Evolutionary conservation across 2,329 filamentous ascomycete species (phyloP), one percentile per base, ranked within the genome.

Genomic region (Pseudocercospora musae): DNA sequence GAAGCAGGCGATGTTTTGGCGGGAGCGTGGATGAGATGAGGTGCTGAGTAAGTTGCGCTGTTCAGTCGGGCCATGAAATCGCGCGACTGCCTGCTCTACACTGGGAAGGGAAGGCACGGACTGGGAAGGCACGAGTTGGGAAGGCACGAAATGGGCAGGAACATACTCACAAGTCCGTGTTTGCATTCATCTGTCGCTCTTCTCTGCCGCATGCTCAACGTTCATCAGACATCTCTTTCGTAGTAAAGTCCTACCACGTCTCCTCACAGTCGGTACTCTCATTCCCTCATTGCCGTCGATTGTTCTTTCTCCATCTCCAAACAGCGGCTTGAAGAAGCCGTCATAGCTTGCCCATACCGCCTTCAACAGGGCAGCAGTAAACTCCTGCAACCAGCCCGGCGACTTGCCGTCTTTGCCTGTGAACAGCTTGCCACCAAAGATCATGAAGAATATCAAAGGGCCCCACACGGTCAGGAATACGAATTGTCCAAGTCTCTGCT

Each of bases 251-350:
- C 59, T 31, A 31, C 29, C 20, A 18, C 55, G 48, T 55, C 23
- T 58, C 55, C 44, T 29, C 11, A n/a, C 42, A 1, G 15, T 29
- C 56, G 48, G 48, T 25, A 31, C 23, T 29, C 3, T 52, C 21
- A 11, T 7, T 4, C 50, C 57, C 18, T 49, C 66, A 33, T 71
- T 69, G 59, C 73, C 70, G 15, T 70, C 66, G 9, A 81, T 71
- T 0, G 84, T 87, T 69, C 85, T 85, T 81, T 98, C 94, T 0
- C 95, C 95, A 72, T 98, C 90, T 0, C 94, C 94, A 80, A 96
- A 97, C 0, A 88, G 44, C 0, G 77, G 78, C 74, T 86, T 88
- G 68, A 89, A 88, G 18, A 85, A 72, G 0, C 57, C 63, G 77
- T 92, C 89, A 76, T 92, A 91, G 52, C 77, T 82, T 50, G 68